These are phyloP conservation scores for Staphylotrichum tortipilum DNA, from an alignment of 495 filamentous ascomycete species.

Conservation along the genomic window DNA sequence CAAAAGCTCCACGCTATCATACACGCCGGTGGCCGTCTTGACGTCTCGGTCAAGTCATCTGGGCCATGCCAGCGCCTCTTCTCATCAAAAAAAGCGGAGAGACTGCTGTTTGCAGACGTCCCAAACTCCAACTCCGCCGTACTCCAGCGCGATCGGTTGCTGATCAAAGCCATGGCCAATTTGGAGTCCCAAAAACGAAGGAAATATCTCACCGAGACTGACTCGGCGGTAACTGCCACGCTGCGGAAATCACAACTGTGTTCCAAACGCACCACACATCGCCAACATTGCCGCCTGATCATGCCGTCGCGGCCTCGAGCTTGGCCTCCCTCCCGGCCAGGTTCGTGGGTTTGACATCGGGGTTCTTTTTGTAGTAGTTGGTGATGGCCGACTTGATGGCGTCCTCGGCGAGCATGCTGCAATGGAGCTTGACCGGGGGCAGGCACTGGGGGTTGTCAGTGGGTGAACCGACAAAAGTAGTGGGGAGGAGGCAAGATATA, in stretches of 20 bases:
- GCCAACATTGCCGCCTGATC: not conserved
- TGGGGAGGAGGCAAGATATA: not conserved
- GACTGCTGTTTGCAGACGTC: not conserved
- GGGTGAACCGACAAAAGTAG: too few relatives aligned
- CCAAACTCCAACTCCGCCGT: slow-evolving; percentile 10
- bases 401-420: slow-evolving; percentile 96
- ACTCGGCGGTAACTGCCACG: not conserved
- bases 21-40: too few relatives aligned
- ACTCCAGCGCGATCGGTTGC: slow-evolving; percentile 9
- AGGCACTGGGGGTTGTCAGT: slow-evolving; percentile 44
- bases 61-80: not conserved
- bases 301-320: slow-evolving; percentile 19
- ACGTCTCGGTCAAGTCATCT: not conserved
- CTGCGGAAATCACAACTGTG: not conserved
- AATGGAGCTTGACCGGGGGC: slow-evolving; percentile 95
- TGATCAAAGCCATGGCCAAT: slow-evolving; percentile 2
- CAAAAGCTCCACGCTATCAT: slow-evolving; percentile 2
- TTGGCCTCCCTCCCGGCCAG: slow-evolving; percentile 55
- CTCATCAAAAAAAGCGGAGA: not conserved
- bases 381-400: slow-evolving; percentile 98
- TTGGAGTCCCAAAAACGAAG: not conserved
- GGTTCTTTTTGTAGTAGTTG: slow-evolving; percentile 96
- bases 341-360: slow-evolving; percentile 60
- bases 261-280: too few relatives aligned
- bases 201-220: not conserved